phyloP scores from a whole-genome alignment of 257 asterid species.

The Jacaranda mimosifolia region DNA sequence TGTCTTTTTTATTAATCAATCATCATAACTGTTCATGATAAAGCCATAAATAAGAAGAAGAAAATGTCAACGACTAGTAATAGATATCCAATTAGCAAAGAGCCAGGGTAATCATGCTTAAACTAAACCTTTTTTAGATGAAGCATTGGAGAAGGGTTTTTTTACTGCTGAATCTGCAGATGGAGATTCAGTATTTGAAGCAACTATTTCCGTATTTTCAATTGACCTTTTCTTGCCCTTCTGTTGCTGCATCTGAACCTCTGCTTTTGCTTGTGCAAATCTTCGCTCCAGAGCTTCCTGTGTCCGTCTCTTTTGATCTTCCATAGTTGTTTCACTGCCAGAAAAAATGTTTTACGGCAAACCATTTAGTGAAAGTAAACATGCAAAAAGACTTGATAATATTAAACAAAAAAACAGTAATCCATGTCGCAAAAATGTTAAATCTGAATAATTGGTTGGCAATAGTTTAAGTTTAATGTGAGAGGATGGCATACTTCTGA shows the following conservation, averaged over 20 bases:
- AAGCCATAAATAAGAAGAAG: constrained; percentile 3
- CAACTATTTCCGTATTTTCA: constrained; percentile 34
- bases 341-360: background rate
- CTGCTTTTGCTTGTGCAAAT: constrained; percentile 79
- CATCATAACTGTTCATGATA: background rate
- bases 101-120: constrained; percentile 2
- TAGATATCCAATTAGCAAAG: background rate
- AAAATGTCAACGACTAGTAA: background rate
- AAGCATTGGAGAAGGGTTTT: constrained; percentile 32
- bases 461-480: background rate
- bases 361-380: background rate
- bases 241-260: constrained; percentile 53
- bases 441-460: background rate
- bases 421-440: background rate
- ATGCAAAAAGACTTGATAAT: background rate
- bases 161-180: constrained; percentile 32
- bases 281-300: constrained; percentile 81
- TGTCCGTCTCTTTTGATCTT: constrained; percentile 72
- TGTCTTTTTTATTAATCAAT: background rate
- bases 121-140: constrained; percentile 65
- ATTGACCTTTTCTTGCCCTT: constrained; percentile 56
- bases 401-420: too few species aligned
- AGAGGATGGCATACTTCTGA: background rate
- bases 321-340: constrained; percentile 44
- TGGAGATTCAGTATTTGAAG: constrained; percentile 33